Percentiles rank a stretch among this genome's conserved stretches.
Conservation (phyloP, 163 green algal genomes). For the Volvox carteri region DNA sequence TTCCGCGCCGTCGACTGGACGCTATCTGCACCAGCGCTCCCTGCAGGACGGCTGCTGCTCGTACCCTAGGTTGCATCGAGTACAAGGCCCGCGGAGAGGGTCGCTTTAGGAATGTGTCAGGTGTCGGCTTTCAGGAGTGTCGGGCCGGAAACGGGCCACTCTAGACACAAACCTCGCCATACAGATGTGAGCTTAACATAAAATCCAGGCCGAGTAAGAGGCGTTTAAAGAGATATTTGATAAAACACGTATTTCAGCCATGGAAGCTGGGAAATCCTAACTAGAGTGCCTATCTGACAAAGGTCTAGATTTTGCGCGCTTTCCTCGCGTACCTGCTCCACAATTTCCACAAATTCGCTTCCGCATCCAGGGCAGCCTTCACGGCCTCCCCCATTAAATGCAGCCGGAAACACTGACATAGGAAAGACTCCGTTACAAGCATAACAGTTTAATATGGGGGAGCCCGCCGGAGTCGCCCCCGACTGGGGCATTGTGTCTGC, state of each 20-base stretch:
- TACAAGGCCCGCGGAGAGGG: neutral
- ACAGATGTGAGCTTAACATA: neutral
- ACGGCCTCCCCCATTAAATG: neutral
- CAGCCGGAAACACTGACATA: neutral
- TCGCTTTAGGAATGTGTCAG: neutral
- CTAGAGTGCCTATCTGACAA: too few relatives aligned
- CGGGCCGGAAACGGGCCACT: neutral
- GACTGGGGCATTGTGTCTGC: neutral
- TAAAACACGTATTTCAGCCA: neutral
- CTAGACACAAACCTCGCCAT: neutral
- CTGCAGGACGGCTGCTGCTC: neutral
- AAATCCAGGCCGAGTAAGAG: neutral
- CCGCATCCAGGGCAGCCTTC: slow-evolving; percentile 29
- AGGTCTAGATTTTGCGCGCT: neutral
- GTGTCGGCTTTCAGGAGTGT: too few relatives aligned
- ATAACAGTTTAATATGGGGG: slow-evolving; percentile 7
- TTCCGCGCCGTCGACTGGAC: neutral
- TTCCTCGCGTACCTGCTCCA: neutral
- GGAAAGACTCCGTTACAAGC: neutral
- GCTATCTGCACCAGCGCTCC: neutral
- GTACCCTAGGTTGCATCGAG: too few relatives aligned
- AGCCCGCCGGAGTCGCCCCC: neutral
- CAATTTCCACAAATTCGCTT: slow-evolving; percentile 51
- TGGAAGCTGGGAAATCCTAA: neutral
- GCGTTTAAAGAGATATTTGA: neutral